Percentiles rank a stretch among this genome's conserved stretches.
phyloP scores from a whole-genome alignment of 208 protist genomes.

The Crithidia expoeki region DNA sequence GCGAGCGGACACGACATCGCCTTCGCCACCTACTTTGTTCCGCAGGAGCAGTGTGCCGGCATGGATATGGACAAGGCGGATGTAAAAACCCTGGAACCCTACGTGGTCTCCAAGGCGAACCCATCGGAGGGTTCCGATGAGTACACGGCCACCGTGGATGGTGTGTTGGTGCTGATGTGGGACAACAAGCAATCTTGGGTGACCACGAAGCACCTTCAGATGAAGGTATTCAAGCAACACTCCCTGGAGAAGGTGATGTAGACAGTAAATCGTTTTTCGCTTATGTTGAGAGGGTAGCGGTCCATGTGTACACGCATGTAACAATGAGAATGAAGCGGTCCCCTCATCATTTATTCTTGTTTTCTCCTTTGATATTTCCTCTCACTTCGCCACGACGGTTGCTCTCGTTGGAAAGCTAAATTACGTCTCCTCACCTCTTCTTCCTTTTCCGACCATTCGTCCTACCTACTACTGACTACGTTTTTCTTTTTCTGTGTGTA shows the following conservation, averaged over 20 bases:
- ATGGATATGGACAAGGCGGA: constrained; percentile 12
- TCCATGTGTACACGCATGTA: too few relatives aligned
- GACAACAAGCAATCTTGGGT: constrained; percentile 60
- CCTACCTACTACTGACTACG: too few relatives aligned
- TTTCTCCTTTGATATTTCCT: too few relatives aligned
- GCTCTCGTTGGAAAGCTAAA: too few relatives aligned
- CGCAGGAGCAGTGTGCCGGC: not conserved
- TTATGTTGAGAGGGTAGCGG: too few relatives aligned
- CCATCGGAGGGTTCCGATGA: constrained; percentile 35
- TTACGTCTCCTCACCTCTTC: too few relatives aligned
- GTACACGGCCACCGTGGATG: constrained; percentile 39
- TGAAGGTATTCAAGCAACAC: constrained; percentile 53
- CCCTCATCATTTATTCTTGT: too few relatives aligned
- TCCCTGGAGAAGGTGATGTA: not conserved
- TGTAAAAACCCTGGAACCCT: constrained; percentile 21
- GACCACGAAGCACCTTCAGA: constrained; percentile 48
- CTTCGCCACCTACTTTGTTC: constrained; percentile 30
- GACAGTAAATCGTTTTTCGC: too few relatives aligned
- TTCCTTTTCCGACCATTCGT: too few relatives aligned
- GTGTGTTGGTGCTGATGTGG: constrained; percentile 47
- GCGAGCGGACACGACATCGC: constrained; percentile 35
- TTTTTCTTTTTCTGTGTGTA: too few relatives aligned
- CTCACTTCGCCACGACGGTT: too few relatives aligned
- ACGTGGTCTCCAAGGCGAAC: constrained; percentile 33
- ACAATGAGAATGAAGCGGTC: too few relatives aligned